Evolutionary conservation across 495 filamentous ascomycete species (phyloP).

Genomic region (Penicillium bovifimosum): DNA sequence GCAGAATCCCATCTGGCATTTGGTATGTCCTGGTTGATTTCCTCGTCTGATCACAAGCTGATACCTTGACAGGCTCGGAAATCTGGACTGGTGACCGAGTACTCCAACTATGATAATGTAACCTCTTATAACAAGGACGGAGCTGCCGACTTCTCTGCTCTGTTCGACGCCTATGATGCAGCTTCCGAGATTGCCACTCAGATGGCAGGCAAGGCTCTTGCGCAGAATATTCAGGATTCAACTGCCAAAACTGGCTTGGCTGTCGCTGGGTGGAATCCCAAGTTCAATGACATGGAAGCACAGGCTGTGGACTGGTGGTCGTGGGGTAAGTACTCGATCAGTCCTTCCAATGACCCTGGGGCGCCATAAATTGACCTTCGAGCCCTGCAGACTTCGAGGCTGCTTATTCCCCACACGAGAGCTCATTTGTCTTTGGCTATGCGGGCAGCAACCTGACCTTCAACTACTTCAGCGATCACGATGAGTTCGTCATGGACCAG

Average conservation of each 20-base stretch:
- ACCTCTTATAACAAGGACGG: constrained; percentile 56
- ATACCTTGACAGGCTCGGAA: constrained; percentile 47
- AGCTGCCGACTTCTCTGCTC: constrained; percentile 41
- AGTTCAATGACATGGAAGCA: constrained; percentile 48
- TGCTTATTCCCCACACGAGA: constrained; percentile 43
- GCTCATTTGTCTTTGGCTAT: constrained; percentile 42
- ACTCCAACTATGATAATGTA: constrained; percentile 58
- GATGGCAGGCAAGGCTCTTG: constrained; percentile 54
- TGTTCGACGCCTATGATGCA: constrained; percentile 49
- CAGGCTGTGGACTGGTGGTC: constrained; percentile 64
- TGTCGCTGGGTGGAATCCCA: constrained; percentile 60
- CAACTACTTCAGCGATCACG: constrained; percentile 49
- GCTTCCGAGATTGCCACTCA: constrained; percentile 46
- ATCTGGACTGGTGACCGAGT: constrained; percentile 55
- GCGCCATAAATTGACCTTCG: constrained; percentile 9
- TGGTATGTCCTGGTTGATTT: constrained; percentile 34
- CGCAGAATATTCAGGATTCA: constrained; percentile 57
- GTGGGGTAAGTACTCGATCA: constrained; percentile 31
- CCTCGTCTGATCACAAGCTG: neutral
- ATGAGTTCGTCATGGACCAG: constrained; percentile 65
- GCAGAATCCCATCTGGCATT: constrained; percentile 65
- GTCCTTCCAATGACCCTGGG: neutral
- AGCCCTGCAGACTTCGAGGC: constrained; percentile 51
- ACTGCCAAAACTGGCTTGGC: constrained; percentile 56
- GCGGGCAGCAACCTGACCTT: constrained; percentile 44